These are phyloP conservation scores for Sapria himalayana DNA, from an alignment of 345 rosid species.

Conservation along the genomic window DNA sequence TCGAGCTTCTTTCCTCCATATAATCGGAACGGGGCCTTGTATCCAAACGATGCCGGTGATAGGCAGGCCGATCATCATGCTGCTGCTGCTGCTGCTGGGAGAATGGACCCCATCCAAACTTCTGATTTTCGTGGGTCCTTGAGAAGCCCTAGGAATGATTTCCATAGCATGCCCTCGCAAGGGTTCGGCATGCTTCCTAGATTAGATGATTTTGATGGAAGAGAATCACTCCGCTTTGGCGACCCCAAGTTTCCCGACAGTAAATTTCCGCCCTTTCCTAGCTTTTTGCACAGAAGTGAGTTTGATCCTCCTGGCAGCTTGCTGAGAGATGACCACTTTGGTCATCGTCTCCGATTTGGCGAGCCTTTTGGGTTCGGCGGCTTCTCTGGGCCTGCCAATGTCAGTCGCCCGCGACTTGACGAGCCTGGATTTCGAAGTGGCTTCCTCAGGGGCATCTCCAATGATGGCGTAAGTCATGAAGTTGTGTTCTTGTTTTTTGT, in stretches of 20 bases:
- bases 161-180: conserved; percentile 14
- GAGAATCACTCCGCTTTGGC: conserved; percentile 19
- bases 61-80: conserved; percentile 21
- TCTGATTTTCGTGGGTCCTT: conserved; percentile 21
- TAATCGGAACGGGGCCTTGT: conserved; percentile 11
- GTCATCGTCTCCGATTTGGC: conserved; percentile 18
- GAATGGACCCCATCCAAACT: conserved; percentile 16
- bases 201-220: conserved; percentile 21
- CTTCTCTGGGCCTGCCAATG: conserved; percentile 21
- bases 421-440: conserved; percentile 47
- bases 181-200: conserved; percentile 20
- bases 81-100: conserved; percentile 15
- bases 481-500: conserved; percentile 20
- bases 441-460: conserved; percentile 20
- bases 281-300: conserved; percentile 24
- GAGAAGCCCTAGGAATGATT: conserved; percentile 40
- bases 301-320: conserved; percentile 30
- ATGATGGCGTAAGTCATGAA: conserved; percentile 24
- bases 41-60: conserved; percentile 14
- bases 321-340: conserved; percentile 31
- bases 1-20: conserved; percentile 25
- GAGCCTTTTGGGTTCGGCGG: conserved; percentile 18
- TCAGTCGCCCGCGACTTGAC: conserved; percentile 20
- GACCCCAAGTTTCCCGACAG: conserved; percentile 19
- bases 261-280: conserved; percentile 22